Conservation (phyloP, 2,329 filamentous ascomycete species). For the Colletotrichum viniferum region DNA sequence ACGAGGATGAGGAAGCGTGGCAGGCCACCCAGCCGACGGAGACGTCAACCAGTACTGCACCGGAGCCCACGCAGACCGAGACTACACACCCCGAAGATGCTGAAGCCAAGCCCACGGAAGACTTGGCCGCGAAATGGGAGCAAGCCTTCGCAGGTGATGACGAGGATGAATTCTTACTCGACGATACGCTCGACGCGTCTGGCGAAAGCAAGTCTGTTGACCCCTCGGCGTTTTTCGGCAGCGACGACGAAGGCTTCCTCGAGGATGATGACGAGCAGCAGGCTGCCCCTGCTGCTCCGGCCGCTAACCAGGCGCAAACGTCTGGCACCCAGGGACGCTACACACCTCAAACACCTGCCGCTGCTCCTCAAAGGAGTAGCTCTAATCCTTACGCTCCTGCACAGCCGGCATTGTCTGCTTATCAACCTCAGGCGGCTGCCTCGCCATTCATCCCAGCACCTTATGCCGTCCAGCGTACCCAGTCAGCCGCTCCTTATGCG, state of each 20-base stretch:
- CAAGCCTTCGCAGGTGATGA: conserved; percentile 79
- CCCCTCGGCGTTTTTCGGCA: conserved; percentile 71
- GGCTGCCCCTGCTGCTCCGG: conserved; percentile 26
- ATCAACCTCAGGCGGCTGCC: conserved; percentile 24
- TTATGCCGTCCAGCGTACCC: conserved; percentile 27
- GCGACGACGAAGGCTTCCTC: conserved; percentile 85
- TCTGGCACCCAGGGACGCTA: conserved; percentile 20
- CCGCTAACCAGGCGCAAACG: background rate
- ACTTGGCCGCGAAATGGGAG: conserved; percentile 82
- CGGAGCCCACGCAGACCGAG: background rate
- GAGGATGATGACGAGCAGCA: conserved; percentile 64
- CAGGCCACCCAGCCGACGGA: background rate
- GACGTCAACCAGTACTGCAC: background rate
- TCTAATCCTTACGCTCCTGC: background rate
- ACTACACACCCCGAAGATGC: conserved; percentile 18
- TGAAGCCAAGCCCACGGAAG: conserved; percentile 49
- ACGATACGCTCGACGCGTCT: conserved; percentile 53
- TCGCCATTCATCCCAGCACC: conserved; percentile 13
- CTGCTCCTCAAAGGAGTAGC: background rate
- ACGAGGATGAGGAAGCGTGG: conserved; percentile 22
- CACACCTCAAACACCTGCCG: background rate
- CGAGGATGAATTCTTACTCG: conserved; percentile 67
- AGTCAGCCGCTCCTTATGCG: conserved; percentile 38
- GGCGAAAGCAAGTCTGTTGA: conserved; percentile 57
- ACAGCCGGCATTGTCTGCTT: conserved; percentile 13